Percentiles rank a stretch among this genome's conserved stretches.
Evolutionary conservation across 2,329 filamentous ascomycete species (phyloP).

Genomic region (Penicillium sp.): DNA sequence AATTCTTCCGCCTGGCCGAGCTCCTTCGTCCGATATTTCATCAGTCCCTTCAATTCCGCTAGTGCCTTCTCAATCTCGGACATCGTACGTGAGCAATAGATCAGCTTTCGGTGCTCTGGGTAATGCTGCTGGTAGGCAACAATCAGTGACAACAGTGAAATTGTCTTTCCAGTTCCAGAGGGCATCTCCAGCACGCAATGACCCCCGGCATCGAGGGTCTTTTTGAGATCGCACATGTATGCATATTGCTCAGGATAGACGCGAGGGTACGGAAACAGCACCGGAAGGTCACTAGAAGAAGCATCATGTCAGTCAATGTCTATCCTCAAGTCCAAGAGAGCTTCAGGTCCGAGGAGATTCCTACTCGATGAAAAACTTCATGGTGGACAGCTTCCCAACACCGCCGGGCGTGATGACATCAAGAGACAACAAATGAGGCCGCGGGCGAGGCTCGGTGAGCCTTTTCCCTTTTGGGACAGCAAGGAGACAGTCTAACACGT

Average conservation of each 20-base stretch:
- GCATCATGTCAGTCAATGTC: constrained; percentile 5
- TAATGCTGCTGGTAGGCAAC: constrained; percentile 94
- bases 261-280: constrained; percentile 68
- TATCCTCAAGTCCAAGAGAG: not conserved
- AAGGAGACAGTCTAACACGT: constrained; percentile 30
- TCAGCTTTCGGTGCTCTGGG: constrained; percentile 88
- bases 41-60: constrained; percentile 81
- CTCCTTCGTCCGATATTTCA: constrained; percentile 88
- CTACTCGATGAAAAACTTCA: constrained; percentile 76
- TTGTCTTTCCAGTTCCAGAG: constrained; percentile 95
- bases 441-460: not conserved
- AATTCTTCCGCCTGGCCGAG: constrained; percentile 92
- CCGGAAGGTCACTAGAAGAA: constrained; percentile 53
- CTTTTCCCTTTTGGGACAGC: constrained; percentile 29
- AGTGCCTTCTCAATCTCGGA: constrained; percentile 98
- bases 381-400: constrained; percentile 40
- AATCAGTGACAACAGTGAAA: constrained; percentile 89
- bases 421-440: constrained; percentile 10
- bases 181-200: constrained; percentile 99
- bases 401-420: constrained; percentile 1
- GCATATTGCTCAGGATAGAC: constrained; percentile 71
- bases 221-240: constrained; percentile 80
- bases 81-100: constrained; percentile 99
- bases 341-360: constrained; percentile 12
- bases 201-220: constrained; percentile 84